Base-by-base conservation (phyloP, 805 yeast species). In the Blastobotrys muscicola region DNA sequence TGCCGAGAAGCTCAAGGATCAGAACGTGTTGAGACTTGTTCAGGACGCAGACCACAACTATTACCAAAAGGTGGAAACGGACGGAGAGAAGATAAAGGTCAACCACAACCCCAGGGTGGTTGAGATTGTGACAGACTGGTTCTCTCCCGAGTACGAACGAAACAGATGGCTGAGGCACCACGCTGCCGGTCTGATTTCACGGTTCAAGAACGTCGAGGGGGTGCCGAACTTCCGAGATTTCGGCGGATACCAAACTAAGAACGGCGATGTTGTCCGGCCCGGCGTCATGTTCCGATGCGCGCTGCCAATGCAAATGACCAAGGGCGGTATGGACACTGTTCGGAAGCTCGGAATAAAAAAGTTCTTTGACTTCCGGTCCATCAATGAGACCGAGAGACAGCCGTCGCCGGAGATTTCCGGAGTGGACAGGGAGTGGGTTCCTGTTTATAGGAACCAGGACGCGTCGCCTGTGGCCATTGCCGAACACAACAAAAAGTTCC, bases 31-130 rank as follows among this genome's bases (percentile, higher is more conserved):
- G 43, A 66, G 68, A 32, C 58, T 85, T 6, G 65, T 89, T 8
- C 74, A 75, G 1, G 68, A 67, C 37, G 95, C 95, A 0, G 89
- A 85, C 57, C 97, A 89, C 61, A 85, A 83, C 54, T 87, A 72
- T 56, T 82, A 72, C 56, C 90, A 92, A 1, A 55, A 60, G 2
- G 63, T 53, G 8, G 66, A 72, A 38, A 53, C 61, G 62, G 14
- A 70, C 56, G 9, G 53, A 45, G 11, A 67, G 64, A 30, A 60
- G 44, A 4, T 41, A 43, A 31, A 52, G 23, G 75, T 78, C 37
- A 83, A 84, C 57, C 83, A 76, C 61, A 79, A 75, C 51, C 67
- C 62, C 41, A 56, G 62, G 14, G 87, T 81, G 1, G 68, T 66
- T 1, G 71, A 73, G 0, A 51, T 58, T 7, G 69, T 85, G 9